Evolutionary conservation across 1,139 yeast genomes (phyloP).

Genomic region (Magnusiomyces tetraspermus): DNA sequence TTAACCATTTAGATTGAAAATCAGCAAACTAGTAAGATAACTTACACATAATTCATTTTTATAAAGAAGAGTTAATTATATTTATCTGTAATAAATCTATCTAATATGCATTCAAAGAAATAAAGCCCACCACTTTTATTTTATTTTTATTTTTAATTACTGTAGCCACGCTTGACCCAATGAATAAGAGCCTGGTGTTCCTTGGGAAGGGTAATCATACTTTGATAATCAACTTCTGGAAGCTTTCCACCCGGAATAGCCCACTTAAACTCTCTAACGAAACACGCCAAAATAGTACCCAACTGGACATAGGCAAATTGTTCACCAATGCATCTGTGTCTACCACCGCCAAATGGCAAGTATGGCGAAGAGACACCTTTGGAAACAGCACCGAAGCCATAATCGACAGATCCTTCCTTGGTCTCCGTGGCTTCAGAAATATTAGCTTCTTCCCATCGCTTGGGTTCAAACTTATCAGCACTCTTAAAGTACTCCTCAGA

Average conservation of each 20-base stretch:
- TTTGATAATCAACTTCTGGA: slow-evolving; percentile 79
- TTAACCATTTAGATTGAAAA: too few species aligned
- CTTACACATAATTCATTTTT: too few species aligned
- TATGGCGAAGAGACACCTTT: slow-evolving; percentile 95
- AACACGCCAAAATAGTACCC: slow-evolving; percentile 73
- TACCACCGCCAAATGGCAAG: slow-evolving; percentile 98
- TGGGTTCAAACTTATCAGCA: slow-evolving; percentile 63
- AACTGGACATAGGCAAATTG: slow-evolving; percentile 94
- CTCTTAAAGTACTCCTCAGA: slow-evolving; percentile 67
- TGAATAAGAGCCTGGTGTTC: slow-evolving; percentile 60
- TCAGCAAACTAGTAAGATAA: too few species aligned
- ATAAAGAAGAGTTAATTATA: too few species aligned
- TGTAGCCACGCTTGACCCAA: slow-evolving; percentile 41
- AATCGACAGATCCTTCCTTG: slow-evolving; percentile 54
- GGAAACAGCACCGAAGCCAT: slow-evolving; percentile 91
- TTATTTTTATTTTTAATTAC: too few species aligned
- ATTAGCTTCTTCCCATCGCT: slow-evolving; percentile 62
- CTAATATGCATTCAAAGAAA: too few species aligned
- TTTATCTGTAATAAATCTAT: too few species aligned
- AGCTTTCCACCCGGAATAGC: slow-evolving; percentile 48
- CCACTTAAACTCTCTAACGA: slow-evolving; percentile 73
- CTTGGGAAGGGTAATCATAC: slow-evolving; percentile 88
- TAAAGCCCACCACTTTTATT: too few species aligned
- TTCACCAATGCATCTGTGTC: slow-evolving; percentile 99
- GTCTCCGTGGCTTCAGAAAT: slow-evolving; percentile 34